Conservation (phyloP, 2,329 filamentous ascomycete genomes). For the Pseudogymnoascus sp. region DNA sequence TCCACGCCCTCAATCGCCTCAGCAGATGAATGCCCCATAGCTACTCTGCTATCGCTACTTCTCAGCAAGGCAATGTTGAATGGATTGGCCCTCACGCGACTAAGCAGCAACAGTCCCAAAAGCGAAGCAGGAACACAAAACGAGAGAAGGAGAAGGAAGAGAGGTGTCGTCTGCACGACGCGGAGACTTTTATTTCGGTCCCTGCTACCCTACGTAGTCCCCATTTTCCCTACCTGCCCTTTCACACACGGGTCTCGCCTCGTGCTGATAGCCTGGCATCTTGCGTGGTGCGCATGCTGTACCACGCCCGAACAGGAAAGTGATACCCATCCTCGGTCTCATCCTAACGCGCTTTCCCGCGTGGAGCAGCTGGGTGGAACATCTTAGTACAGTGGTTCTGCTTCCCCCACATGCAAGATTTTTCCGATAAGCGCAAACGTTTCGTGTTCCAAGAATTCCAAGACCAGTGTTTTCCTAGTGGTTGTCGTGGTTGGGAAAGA, state of each 20-base stretch:
- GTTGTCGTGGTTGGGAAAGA: neutral
- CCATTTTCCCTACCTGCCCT: neutral
- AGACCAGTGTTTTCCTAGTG: neutral
- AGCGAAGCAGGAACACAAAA: neutral
- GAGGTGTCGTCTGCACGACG: neutral
- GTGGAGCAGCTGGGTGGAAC: neutral
- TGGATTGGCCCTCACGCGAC: neutral
- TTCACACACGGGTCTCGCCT: neutral
- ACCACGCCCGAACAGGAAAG: neutral
- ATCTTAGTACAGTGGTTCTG: neutral
- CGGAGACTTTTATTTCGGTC: neutral
- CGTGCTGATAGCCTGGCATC: neutral
- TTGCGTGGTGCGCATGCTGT: neutral
- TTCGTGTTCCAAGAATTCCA: neutral
- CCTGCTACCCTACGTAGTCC: neutral
- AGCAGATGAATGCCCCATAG: neutral
- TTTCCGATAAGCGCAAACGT: neutral
- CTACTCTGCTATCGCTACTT: neutral
- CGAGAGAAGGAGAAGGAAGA: neutral
- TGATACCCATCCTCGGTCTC: neutral
- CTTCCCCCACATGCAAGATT: neutral
- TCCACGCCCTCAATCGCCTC: neutral
- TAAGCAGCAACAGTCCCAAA: neutral
- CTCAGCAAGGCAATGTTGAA: neutral
- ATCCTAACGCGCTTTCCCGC: constrained; percentile 1